Conservation (phyloP, 805 yeast species). For the Monosporozyma solicola region DNA sequence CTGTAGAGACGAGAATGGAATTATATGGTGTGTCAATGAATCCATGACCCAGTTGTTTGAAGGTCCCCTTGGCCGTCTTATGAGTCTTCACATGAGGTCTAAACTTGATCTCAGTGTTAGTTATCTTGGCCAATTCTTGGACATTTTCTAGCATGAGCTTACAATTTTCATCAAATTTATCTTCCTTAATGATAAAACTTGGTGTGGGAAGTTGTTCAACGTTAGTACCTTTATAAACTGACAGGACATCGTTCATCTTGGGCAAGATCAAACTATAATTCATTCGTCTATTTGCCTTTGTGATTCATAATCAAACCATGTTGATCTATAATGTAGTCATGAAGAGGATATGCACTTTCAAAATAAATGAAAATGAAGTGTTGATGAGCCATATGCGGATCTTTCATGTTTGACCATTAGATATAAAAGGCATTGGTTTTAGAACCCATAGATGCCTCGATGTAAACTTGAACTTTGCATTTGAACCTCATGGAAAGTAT, state of each 20-base stretch:
- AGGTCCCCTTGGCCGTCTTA: slow-evolving; percentile 53
- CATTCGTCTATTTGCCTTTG: too few relatives aligned
- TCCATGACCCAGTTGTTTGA: slow-evolving; percentile 43
- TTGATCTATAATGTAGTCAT: too few relatives aligned
- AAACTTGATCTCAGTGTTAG: slow-evolving; percentile 30
- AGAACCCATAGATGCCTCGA: too few relatives aligned
- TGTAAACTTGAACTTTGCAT: too few relatives aligned
- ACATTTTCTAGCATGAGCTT: slow-evolving; percentile 42
- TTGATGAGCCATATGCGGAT: too few relatives aligned
- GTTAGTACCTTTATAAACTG: slow-evolving; percentile 29
- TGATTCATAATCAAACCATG: too few relatives aligned
- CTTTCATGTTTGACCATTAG: too few relatives aligned
- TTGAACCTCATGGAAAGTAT: too few relatives aligned
- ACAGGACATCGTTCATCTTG: slow-evolving; percentile 9
- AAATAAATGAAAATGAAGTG: too few relatives aligned
- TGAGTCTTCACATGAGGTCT: slow-evolving; percentile 74
- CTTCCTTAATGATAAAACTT: slow-evolving; percentile 35
- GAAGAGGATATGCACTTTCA: too few relatives aligned
- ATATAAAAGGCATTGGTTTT: too few relatives aligned
- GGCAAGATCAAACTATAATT: neutral
- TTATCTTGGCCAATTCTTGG: slow-evolving; percentile 25
- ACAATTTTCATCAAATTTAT: slow-evolving; percentile 36
- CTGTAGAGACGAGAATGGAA: slow-evolving; percentile 57
- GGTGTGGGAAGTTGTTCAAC: slow-evolving; percentile 40
- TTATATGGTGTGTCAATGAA: slow-evolving; percentile 31